A percentile compares a stretch with the other conserved stretches of the same genome.
phyloP scores from a whole-genome alignment of 441 rosid species.

The Viola pubescens region DNA sequence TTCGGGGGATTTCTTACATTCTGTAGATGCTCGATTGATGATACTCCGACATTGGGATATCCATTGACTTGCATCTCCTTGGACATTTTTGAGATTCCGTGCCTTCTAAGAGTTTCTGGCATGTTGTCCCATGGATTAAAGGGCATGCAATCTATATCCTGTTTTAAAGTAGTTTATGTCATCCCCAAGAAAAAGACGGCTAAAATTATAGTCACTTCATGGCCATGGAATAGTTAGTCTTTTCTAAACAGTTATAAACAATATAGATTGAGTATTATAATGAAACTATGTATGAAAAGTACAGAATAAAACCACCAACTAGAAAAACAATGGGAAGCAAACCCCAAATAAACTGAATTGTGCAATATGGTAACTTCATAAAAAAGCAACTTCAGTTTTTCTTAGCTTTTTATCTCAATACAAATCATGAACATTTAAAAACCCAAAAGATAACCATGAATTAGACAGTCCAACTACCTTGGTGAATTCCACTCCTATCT shows the following conservation, averaged over 20 bases:
- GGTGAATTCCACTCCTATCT: slow-evolving; percentile 84
- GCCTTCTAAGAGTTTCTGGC: slow-evolving; percentile 84
- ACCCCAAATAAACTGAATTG: too few relatives aligned
- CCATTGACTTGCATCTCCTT: slow-evolving; percentile 48
- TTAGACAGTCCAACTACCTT: slow-evolving; percentile 39
- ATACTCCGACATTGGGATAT: slow-evolving; percentile 35
- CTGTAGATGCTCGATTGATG: slow-evolving; percentile 41
- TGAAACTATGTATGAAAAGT: too few relatives aligned
- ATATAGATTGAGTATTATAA: too few relatives aligned
- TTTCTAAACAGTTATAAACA: too few relatives aligned
- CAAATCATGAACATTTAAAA: background rate
- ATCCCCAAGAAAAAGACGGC: background rate
- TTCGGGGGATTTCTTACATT: slow-evolving; percentile 32
- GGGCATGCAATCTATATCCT: slow-evolving; percentile 99
- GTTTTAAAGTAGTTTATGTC: slow-evolving; percentile 24
- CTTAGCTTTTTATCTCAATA: background rate
- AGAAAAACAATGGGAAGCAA: too few relatives aligned
- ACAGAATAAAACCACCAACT: too few relatives aligned
- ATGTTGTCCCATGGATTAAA: slow-evolving; percentile 70
- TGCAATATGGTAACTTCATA: too few relatives aligned
- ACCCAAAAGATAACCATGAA: slow-evolving; percentile 2
- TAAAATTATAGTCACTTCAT: too few relatives aligned
- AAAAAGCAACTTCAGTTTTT: background rate
- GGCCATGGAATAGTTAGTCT: too few relatives aligned
- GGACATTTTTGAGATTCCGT: slow-evolving; percentile 30